Conservation (phyloP, 805 yeast genomes). For the Monosporozyma solicola region DNA sequence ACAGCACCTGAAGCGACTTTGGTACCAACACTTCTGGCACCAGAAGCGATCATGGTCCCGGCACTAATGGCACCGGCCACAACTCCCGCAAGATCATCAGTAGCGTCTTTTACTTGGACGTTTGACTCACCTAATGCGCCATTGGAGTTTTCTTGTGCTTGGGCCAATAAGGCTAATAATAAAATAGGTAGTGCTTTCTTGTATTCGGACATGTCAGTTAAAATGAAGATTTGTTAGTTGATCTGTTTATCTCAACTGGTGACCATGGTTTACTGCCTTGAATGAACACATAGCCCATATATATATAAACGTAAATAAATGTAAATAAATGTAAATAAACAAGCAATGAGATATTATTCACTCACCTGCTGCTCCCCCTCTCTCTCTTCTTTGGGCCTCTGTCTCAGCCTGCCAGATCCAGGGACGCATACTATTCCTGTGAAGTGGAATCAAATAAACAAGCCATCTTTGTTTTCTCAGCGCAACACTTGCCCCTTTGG, state of each 20-base stretch:
- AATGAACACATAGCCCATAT: no score
- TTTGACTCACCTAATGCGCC: background rate
- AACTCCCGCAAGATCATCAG: background rate
- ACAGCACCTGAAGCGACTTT: background rate
- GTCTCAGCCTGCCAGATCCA: no score
- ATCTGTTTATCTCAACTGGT: background rate
- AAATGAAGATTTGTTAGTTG: background rate
- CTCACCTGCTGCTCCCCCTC: background rate
- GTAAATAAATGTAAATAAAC: no score
- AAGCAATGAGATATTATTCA: no score
- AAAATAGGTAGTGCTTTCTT: background rate
- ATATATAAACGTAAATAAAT: background rate
- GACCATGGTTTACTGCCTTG: background rate
- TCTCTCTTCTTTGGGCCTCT: background rate
- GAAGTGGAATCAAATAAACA: no score
- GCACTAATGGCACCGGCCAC: constrained; percentile 2
- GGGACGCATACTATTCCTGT: no score
- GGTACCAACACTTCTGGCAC: background rate
- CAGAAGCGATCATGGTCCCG: background rate
- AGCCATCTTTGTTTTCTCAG: no score
- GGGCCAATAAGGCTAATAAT: background rate
- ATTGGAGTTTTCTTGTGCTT: background rate
- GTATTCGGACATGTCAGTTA: background rate
- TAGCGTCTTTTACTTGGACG: background rate
- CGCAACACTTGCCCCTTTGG: no score